Percentiles rank a stretch among this genome's conserved stretches.
phyloP scores from a whole-genome alignment of 2,329 filamentous ascomycete genomes.

The Penicillium sp. region DNA sequence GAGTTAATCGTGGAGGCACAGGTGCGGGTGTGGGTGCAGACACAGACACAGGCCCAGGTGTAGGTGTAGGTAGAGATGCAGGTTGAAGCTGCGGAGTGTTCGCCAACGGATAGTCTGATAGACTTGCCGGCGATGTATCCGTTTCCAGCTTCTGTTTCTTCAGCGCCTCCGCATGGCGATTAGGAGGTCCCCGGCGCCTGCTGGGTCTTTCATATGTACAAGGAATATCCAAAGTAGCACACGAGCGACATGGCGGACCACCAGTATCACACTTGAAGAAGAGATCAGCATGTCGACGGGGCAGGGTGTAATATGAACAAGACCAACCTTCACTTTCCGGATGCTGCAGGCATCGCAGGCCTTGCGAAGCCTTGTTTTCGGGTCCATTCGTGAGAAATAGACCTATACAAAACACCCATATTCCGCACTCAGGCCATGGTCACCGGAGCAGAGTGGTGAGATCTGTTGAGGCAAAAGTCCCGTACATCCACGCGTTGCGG shows the following conservation, averaged over 20 bases:
- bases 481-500: conserved; percentile 18
- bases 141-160: conserved; percentile 62
- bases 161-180: conserved; percentile 68
- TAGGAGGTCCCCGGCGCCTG: conserved; percentile 67
- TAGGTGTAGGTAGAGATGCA: conserved; percentile 34
- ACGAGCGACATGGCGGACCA: conserved; percentile 69
- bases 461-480: conserved; percentile 6
- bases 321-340: conserved; percentile 57
- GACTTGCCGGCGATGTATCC: conserved; percentile 40
- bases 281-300: conserved; percentile 8
- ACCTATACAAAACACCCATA: conserved; percentile 26
- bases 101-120: conserved; percentile 48
- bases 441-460: conserved; percentile 14
- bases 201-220: conserved; percentile 70
- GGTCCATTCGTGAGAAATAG: conserved; percentile 36
- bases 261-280: conserved; percentile 64
- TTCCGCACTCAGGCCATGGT: conserved; percentile 24
- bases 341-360: conserved; percentile 59
- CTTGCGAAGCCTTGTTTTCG: conserved; percentile 51
- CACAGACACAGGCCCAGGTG: conserved; percentile 26
- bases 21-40: conserved; percentile 12
- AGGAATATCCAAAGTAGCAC: conserved; percentile 66
- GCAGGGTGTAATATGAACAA: neutral
- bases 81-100: conserved; percentile 33
- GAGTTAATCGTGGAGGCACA: neutral